Base-by-base conservation (phyloP, 345 rosid species). In the Isatis tinctoria region DNA sequence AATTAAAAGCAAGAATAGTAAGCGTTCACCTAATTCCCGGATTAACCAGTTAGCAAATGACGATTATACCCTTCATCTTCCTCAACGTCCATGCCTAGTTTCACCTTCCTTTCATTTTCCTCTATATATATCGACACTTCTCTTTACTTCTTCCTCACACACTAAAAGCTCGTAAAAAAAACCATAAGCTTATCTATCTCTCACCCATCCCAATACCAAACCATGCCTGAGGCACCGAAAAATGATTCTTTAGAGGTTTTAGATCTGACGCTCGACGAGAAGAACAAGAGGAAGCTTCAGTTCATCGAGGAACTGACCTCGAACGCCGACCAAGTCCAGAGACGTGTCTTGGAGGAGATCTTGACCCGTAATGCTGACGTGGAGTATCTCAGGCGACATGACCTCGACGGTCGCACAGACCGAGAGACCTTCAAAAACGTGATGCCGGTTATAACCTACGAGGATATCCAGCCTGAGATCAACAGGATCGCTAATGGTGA, bases 181-280 rank as follows among this genome's bases (percentile, higher is more conserved):
- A 16, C 24, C 41, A 22, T 2, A 69, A 60, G 33, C 35, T 49
- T 41, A 39, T 58, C 52, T 48, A 35, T 64, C 41, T 16, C 48
- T 12, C 11, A 27, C 39, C 54, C 44, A 0, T 43, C 45, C 65
- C 8, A 13, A 56, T 56, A 2, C 72, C 28, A 73, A 67, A 74
- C 69, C 86, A 95, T 95, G 99, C 97, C 99, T 63, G 97, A 95
- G 67, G 97, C 91, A 64, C 97, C 97, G 8, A 87, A 82, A 65
- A 45, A 24, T 41, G 64, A 58, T 6, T 12, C 64, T 40, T 66
- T 65, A 13, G 75, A 80, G 43, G 60, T 83, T 9, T 48, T 75
- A 3, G 82, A 81, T 51, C 72, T 74, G 73, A 81, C 65, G 10
- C 72, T 74, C 30, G 72, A 65, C 9, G 89, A 85, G 71, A 86